A percentile compares a stretch with the other conserved stretches of the same genome.
Conservation (phyloP, 305 asterid species). For the Fraxinus xanthoxyloides region DNA sequence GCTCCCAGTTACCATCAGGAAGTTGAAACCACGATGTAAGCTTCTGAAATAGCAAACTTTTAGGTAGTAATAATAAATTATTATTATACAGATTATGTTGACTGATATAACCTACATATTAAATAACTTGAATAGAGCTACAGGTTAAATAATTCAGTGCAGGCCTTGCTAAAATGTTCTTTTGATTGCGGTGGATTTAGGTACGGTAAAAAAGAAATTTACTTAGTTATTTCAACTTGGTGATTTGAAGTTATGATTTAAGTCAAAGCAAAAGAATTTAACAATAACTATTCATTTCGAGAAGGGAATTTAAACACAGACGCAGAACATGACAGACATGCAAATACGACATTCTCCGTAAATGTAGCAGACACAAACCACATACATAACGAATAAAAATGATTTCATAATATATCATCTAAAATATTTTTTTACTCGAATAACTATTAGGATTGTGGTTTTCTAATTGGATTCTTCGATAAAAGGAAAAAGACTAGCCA, state of each 20-base stretch:
- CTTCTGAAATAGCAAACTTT: constrained; percentile 55
- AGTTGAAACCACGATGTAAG: constrained; percentile 85
- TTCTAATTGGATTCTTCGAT: neutral
- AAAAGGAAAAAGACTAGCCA: neutral
- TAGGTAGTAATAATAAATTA: constrained; percentile 21
- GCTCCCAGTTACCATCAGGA: constrained; percentile 96
- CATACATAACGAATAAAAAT: neutral
- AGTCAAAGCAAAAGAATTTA: neutral
- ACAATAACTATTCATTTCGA: neutral
- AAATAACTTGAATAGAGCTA: neutral
- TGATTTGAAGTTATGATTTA: neutral
- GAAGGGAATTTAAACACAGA: neutral
- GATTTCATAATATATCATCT: neutral
- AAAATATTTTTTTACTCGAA: neutral
- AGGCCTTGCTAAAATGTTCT: neutral
- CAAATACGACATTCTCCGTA: neutral
- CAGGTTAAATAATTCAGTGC: neutral
- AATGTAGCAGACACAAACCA: neutral
- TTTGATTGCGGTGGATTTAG: neutral
- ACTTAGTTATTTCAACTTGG: neutral
- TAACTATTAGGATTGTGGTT: neutral
- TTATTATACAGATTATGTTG: neutral
- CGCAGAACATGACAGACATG: neutral
- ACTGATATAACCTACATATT: neutral
- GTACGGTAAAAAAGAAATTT: neutral